Evolutionary conservation across 225 moss, liverwort and hornwort genomes (phyloP).

Genomic region (Thuidium tamariscinum): DNA sequence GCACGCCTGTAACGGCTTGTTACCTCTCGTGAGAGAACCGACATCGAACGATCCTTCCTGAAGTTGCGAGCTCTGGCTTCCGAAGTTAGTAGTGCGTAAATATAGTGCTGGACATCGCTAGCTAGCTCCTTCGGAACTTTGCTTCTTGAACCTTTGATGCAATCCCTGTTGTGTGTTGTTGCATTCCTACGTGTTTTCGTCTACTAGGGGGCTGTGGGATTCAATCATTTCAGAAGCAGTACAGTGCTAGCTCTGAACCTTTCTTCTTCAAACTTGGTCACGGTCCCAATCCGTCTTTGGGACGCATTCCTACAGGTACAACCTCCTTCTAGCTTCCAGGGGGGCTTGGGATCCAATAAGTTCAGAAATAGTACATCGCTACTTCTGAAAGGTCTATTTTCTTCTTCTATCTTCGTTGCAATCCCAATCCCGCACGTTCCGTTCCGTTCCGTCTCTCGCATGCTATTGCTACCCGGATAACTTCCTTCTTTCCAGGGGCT

Average conservation of each 20-base stretch:
- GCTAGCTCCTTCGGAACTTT: background rate
- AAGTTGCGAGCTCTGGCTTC: background rate
- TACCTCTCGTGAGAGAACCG: background rate
- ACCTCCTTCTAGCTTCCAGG: too few species aligned
- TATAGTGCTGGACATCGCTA: background rate
- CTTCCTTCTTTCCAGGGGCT: background rate
- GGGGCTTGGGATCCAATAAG: background rate
- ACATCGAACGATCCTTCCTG: background rate
- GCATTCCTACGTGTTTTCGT: background rate
- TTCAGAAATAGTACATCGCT: background rate
- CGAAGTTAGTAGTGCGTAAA: background rate
- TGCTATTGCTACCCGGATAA: background rate
- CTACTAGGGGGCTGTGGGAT: background rate
- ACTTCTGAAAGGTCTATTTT: background rate
- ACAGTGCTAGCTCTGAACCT: background rate
- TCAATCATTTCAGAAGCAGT: background rate
- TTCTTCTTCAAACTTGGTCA: background rate
- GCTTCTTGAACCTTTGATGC: background rate
- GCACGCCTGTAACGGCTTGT: too few species aligned
- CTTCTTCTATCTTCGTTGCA: background rate
- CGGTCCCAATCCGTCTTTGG: background rate
- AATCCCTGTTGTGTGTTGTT: background rate
- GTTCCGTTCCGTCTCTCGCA: background rate
- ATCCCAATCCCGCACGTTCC: background rate
- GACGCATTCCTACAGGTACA: background rate